Conservation (phyloP, 805 yeast genomes). For the Suhomyces prunicola region DNA sequence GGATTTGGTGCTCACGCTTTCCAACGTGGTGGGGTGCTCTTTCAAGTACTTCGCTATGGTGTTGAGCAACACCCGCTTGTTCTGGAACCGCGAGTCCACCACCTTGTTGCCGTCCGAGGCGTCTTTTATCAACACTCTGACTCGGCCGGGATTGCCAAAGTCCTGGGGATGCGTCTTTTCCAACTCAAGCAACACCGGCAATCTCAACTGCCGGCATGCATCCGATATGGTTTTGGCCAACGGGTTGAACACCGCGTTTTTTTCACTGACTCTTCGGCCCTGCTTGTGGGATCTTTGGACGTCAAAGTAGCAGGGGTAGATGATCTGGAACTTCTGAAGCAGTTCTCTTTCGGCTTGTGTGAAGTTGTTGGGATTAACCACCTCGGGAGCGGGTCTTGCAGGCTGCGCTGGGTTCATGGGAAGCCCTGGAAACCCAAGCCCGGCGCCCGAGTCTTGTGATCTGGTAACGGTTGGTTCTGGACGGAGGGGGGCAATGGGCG, state of each 20-base stretch:
- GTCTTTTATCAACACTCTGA: slow-evolving; percentile 64
- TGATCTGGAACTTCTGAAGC: slow-evolving; percentile 63
- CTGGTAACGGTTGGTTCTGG: slow-evolving; percentile 58
- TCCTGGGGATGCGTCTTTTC: slow-evolving; percentile 94
- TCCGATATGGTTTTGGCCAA: slow-evolving; percentile 79
- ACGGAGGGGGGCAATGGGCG: slow-evolving; percentile 67
- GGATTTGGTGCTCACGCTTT: slow-evolving; percentile 46
- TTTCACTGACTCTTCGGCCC: slow-evolving; percentile 76
- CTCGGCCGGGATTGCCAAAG: slow-evolving; percentile 97
- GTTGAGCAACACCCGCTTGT: slow-evolving; percentile 63
- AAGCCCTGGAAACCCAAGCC: slow-evolving; percentile 16
- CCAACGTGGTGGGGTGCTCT: slow-evolving; percentile 65
- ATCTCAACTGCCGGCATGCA: slow-evolving; percentile 49
- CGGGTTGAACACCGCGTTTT: slow-evolving; percentile 81
- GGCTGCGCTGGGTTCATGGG: slow-evolving; percentile 27
- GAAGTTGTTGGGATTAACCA: slow-evolving; percentile 35
- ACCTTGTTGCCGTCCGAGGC: slow-evolving; percentile 38
- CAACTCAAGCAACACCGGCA: slow-evolving; percentile 59
- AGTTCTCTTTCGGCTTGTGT: slow-evolving; percentile 59
- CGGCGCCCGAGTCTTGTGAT: slow-evolving; percentile 47
- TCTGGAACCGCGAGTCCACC: slow-evolving; percentile 25
- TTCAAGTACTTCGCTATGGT: slow-evolving; percentile 60
- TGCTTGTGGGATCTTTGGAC: slow-evolving; percentile 65
- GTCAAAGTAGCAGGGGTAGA: slow-evolving; percentile 95
- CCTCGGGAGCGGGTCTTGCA: slow-evolving; percentile 16